phyloP scores from a whole-genome alignment of 2,329 filamentous ascomycete species.

The Parasarocladium wereldwijsianum region DNA sequence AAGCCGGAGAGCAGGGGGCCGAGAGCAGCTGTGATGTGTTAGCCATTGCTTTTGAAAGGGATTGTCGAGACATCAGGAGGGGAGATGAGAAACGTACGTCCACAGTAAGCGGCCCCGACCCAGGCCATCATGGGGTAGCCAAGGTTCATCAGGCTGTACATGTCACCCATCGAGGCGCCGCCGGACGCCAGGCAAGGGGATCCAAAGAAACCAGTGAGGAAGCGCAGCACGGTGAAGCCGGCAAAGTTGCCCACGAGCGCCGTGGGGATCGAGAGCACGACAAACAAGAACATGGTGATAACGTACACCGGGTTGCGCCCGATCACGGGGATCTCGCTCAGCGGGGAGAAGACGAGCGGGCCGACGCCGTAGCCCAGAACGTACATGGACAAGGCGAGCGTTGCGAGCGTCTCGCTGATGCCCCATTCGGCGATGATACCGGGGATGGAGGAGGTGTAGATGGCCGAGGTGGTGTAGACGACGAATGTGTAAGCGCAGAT shows the following conservation, averaged over 20 bases:
- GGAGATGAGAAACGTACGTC: constrained; percentile 15
- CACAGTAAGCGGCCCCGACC: constrained; percentile 37
- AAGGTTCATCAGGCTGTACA: constrained; percentile 38
- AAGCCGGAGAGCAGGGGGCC: constrained; percentile 48
- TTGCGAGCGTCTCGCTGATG: constrained; percentile 34
- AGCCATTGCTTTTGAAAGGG: constrained; percentile 4
- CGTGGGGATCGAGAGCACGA: constrained; percentile 50
- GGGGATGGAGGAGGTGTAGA: constrained; percentile 28
- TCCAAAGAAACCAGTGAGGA: constrained; percentile 52
- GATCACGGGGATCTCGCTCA: constrained; percentile 51
- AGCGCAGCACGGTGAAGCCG: constrained; percentile 48
- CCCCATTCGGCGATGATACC: constrained; percentile 38
- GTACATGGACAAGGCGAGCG: constrained; percentile 46
- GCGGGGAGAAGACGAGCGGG: constrained; percentile 49
- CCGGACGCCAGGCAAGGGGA: constrained; percentile 49
- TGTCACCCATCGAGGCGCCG: constrained; percentile 34
- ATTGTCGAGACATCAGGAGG: neutral
- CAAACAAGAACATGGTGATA: constrained; percentile 52
- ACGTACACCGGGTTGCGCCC: constrained; percentile 57
- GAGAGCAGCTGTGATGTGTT: constrained; percentile 28
- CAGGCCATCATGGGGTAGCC: constrained; percentile 45
- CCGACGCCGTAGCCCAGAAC: constrained; percentile 50
- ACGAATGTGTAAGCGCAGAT: constrained; percentile 45
- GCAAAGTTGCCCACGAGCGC: constrained; percentile 48
- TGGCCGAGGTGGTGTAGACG: constrained; percentile 35